These are phyloP conservation scores for Aspergillus ochraceoroseus DNA, from an alignment of 2,329 filamentous ascomycete species.

Conservation along the genomic window DNA sequence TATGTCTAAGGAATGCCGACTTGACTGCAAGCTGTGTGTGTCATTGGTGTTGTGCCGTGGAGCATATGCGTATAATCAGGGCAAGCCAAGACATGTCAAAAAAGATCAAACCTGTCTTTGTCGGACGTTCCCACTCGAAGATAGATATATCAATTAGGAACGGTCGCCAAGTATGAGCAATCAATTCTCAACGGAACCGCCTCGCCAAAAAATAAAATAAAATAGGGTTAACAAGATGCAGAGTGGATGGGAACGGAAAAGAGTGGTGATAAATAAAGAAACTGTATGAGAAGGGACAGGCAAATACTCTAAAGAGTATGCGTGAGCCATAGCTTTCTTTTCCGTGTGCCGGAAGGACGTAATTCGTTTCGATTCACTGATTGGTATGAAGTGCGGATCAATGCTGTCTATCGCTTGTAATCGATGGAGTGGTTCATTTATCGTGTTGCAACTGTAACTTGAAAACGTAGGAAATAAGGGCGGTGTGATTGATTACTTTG, in stretches of 20 bases:
- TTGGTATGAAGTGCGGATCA: slow-evolving; percentile 20
- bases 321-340: slow-evolving; percentile 16
- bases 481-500: slow-evolving; percentile 1
- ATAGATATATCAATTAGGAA: slow-evolving; percentile 9
- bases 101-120: slow-evolving; percentile 14
- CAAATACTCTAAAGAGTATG: slow-evolving; percentile 11
- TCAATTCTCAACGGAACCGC: slow-evolving; percentile 13
- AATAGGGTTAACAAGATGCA: slow-evolving; percentile 1
- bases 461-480: slow-evolving; percentile 7
- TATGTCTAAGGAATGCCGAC: slow-evolving; percentile 13
- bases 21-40: background rate
- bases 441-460: slow-evolving; percentile 16
- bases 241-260: slow-evolving; percentile 2
- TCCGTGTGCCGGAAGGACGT: slow-evolving; percentile 7
- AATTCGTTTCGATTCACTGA: slow-evolving; percentile 16
- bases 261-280: too few relatives aligned
- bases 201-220: slow-evolving; percentile 4
- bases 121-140: slow-evolving; percentile 8
- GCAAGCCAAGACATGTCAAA: slow-evolving; percentile 15
- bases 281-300: slow-evolving; percentile 2
- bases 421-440: slow-evolving; percentile 24
- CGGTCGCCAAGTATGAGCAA: slow-evolving; percentile 13
- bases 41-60: background rate
- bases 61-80: slow-evolving; percentile 7
- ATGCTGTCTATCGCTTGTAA: slow-evolving; percentile 34